These are phyloP conservation scores for Suillus subaureus DNA, from an alignment of 768 basidiomycete genomes.

Conservation along the genomic window DNA sequence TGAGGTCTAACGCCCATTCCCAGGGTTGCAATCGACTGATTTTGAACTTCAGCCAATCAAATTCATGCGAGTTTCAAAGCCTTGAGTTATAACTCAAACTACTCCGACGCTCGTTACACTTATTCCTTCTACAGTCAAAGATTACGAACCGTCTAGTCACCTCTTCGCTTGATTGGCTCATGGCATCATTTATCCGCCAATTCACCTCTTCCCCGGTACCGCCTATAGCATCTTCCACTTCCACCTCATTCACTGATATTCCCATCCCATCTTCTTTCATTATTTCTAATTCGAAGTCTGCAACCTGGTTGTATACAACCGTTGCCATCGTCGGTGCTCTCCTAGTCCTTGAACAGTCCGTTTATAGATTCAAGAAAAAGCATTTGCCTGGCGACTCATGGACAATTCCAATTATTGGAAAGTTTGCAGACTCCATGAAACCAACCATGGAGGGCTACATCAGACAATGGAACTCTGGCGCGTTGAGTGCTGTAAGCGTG, in stretches of 20 bases:
- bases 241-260: constrained; percentile 42
- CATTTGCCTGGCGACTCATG: constrained; percentile 85
- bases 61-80: neutral
- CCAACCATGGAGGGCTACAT: constrained; percentile 93
- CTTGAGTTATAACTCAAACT: neutral
- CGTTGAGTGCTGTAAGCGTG: constrained; percentile 87
- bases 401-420: constrained; percentile 98
- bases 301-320: constrained; percentile 69
- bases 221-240: constrained; percentile 46
- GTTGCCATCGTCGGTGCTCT: constrained; percentile 68
- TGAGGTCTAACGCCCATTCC: neutral
- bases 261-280: constrained; percentile 53
- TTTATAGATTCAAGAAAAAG: constrained; percentile 88
- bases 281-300: constrained; percentile 25
- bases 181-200: constrained; percentile 36
- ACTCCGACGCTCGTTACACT: neutral
- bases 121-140: neutral
- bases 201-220: constrained; percentile 33
- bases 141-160: neutral
- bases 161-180: constrained; percentile 16
- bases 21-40: constrained; percentile 3
- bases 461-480: constrained; percentile 89
- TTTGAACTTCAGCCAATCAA: neutral
- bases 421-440: constrained; percentile 89
- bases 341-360: constrained; percentile 82